Evolutionary conservation across 495 filamentous ascomycete genomes (phyloP).

Genomic region (Penicillium soppii): DNA sequence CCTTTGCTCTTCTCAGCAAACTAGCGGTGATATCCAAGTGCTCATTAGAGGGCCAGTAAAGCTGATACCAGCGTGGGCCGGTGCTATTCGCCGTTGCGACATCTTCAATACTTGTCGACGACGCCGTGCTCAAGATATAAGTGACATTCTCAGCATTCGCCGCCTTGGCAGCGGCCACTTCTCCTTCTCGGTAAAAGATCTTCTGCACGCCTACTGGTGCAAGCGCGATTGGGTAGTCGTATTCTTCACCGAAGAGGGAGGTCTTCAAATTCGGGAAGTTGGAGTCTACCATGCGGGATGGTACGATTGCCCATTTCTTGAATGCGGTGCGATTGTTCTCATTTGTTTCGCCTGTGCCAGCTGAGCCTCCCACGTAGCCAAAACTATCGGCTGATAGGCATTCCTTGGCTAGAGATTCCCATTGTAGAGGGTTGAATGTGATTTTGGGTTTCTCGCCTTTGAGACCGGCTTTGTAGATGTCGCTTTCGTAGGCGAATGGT

Average conservation of each 20-base stretch:
- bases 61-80: slow-evolving; percentile 53
- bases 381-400: slow-evolving; percentile 31
- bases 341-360: slow-evolving; percentile 36
- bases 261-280: slow-evolving; percentile 14
- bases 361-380: slow-evolving; percentile 38
- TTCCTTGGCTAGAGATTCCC: slow-evolving; percentile 31
- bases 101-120: slow-evolving; percentile 40
- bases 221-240: slow-evolving; percentile 42
- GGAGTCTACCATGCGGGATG: slow-evolving; percentile 26
- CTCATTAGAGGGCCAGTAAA: slow-evolving; percentile 56
- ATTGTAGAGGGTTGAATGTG: slow-evolving; percentile 32
- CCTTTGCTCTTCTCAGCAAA: slow-evolving; percentile 53
- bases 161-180: slow-evolving; percentile 41
- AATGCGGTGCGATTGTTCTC: slow-evolving; percentile 42
- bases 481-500: slow-evolving; percentile 28
- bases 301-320: slow-evolving; percentile 36
- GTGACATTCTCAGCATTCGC: slow-evolving; percentile 46
- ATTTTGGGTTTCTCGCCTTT: slow-evolving; percentile 29
- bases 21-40: slow-evolving; percentile 53
- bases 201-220: slow-evolving; percentile 54
- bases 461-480: slow-evolving; percentile 34
- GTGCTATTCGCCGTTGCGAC: slow-evolving; percentile 39
- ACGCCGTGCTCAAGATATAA: slow-evolving; percentile 53
- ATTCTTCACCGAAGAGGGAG: slow-evolving; percentile 23
- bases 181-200: slow-evolving; percentile 50